Evolutionary conservation across 2,329 filamentous ascomycete genomes (phyloP), one percentile per base, ranked within the genome.

Genomic region (Epichloe glyceriae): DNA sequence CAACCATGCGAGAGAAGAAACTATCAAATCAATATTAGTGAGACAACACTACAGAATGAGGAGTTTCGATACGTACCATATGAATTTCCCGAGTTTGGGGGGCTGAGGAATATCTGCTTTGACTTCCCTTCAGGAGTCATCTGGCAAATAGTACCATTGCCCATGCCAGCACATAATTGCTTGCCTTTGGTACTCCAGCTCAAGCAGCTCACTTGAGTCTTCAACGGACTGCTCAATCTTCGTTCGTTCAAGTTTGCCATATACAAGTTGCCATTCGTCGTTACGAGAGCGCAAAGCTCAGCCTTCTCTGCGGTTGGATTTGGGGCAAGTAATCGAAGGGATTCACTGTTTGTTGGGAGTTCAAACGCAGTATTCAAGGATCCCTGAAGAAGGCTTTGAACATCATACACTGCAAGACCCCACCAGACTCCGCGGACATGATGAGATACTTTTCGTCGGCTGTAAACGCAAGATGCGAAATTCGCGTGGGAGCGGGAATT

Each of bases 141-240:
- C 65, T 96, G 90, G 51, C 79, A 78, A 49, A 85, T 82, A 12
- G 82, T 83, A 52, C 93, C 93, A 67, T 96, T 81, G 6, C 75
- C 82, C 58, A 93, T 73, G 15, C 94, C 93, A 57, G 88, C 90
- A 43, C 95, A 83, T 42, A 98, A 73, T 64, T 97, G 91, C 65
- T 95, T 98, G 45, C 93, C 93, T 63, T 84, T 88, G 54, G 81
- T 85, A 65, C 93, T 98, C 93, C 94, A 98, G 51, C 86, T 84
- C 5, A 88, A 78, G 60, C 86, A 93, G 62, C 83, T 89, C 30
- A 95, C 90, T 46, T 85, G 83, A 30, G 78, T 73, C 60, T 83
- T 87, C 55, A 95, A 72, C 1, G 60, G 72, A 55, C 70, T 76
- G 35, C 86, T 87, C 56, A 80, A 80, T 19, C 73, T 73, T 46